phyloP scores from a whole-genome alignment of 2,329 filamentous ascomycete genomes.

The Xylariaceae sp. region DNA sequence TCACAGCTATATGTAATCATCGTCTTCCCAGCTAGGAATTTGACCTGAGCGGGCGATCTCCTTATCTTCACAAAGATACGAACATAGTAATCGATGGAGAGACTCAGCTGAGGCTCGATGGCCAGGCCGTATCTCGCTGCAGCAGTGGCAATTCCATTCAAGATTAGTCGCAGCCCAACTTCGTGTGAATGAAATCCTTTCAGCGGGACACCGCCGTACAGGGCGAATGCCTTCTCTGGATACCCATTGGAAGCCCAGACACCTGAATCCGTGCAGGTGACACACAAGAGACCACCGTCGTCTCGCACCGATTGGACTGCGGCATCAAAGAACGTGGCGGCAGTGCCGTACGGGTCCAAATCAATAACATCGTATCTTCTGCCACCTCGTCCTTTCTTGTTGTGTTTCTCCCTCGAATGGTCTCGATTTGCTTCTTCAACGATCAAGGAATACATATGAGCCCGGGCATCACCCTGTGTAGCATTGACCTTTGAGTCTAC shows the following conservation, averaged over 20 bases:
- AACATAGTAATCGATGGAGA: conserved; percentile 95
- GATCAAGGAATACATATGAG: conserved; percentile 80
- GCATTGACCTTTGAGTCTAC: conserved; percentile 67
- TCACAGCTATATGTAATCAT: conserved; percentile 95
- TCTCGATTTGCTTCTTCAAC: conserved; percentile 46
- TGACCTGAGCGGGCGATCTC: conserved; percentile 79
- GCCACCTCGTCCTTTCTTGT: conserved; percentile 32
- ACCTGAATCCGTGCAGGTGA: conserved; percentile 94
- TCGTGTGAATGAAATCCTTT: conserved; percentile 88
- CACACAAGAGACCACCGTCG: conserved; percentile 85
- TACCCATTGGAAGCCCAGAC: conserved; percentile 95
- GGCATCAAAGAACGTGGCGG: conserved; percentile 86
- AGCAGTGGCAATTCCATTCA: conserved; percentile 74
- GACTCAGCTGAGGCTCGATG: conserved; percentile 84
- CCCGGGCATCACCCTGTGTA: conserved; percentile 76
- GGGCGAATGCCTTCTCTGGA: conserved; percentile 84
- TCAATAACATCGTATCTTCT: conserved; percentile 90
- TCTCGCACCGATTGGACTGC: conserved; percentile 78
- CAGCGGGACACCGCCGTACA: conserved; percentile 87
- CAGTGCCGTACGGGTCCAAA: conserved; percentile 92
- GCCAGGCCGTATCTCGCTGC: conserved; percentile 82
- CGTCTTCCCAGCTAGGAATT: conserved; percentile 83
- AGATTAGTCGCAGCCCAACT: conserved; percentile 78
- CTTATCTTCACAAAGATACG: conserved; percentile 81
- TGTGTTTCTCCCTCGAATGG: conserved; percentile 32